Evolutionary conservation across 2,329 filamentous ascomycete genomes (phyloP).

Genomic region (Aspergillus chevalieri): DNA sequence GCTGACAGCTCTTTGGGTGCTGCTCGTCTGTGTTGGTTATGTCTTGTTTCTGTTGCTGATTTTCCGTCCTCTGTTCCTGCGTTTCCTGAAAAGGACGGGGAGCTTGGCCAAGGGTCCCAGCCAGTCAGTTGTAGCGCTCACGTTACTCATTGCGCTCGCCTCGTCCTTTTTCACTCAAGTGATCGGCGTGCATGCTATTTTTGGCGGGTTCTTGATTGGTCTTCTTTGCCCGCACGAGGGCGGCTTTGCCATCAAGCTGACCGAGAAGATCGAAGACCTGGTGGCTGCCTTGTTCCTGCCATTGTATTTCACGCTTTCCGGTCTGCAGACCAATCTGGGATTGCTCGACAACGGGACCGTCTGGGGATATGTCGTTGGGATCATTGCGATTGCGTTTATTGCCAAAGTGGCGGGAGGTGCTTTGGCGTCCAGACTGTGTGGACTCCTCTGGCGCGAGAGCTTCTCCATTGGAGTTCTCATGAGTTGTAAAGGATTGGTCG

Average conservation of each 20-base stretch:
- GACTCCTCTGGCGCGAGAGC: slow-evolving; percentile 83
- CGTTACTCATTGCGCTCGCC: slow-evolving; percentile 68
- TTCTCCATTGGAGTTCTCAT: slow-evolving; percentile 83
- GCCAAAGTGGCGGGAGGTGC: slow-evolving; percentile 82
- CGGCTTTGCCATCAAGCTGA: slow-evolving; percentile 83
- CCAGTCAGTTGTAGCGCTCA: slow-evolving; percentile 76
- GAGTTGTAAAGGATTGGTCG: slow-evolving; percentile 94
- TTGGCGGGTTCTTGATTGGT: slow-evolving; percentile 84
- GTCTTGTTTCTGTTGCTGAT: slow-evolving; percentile 66
- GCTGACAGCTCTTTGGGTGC: slow-evolving; percentile 74
- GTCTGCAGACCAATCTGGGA: slow-evolving; percentile 80
- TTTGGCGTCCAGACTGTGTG: slow-evolving; percentile 67
- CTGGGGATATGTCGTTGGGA: slow-evolving; percentile 84
- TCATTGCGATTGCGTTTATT: slow-evolving; percentile 73
- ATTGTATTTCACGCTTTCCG: slow-evolving; percentile 88
- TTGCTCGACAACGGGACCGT: slow-evolving; percentile 73
- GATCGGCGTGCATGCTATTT: slow-evolving; percentile 91
- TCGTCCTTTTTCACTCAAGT: slow-evolving; percentile 84
- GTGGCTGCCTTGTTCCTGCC: slow-evolving; percentile 78
- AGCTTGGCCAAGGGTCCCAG: slow-evolving; percentile 83
- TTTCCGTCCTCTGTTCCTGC: slow-evolving; percentile 69
- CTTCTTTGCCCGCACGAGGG: slow-evolving; percentile 85
- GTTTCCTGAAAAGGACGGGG: slow-evolving; percentile 65
- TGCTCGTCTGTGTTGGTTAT: slow-evolving; percentile 70
- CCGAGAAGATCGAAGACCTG: slow-evolving; percentile 90